phyloP scores from a whole-genome alignment of 768 basidiomycete species.

The Jaapia argillacea region DNA sequence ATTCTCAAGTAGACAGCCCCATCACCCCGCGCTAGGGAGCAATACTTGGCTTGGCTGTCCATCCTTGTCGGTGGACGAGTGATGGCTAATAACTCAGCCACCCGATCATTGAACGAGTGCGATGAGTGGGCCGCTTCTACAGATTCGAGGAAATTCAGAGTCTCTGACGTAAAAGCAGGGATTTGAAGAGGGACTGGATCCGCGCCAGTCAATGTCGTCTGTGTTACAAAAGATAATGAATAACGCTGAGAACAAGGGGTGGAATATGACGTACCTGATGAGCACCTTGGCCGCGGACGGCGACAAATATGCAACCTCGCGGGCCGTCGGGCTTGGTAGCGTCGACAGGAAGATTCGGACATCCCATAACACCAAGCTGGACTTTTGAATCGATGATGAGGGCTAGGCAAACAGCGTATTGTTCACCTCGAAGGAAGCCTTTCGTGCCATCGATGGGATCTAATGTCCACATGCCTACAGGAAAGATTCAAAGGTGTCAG shows the following conservation, averaged over 20 bases:
- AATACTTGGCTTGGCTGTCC: conserved; percentile 97
- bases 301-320: conserved; percentile 78
- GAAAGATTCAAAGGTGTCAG: neutral
- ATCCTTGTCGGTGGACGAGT: conserved; percentile 63
- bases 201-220: conserved; percentile 46
- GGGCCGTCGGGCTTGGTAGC: conserved; percentile 40
- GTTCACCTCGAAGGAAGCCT: conserved; percentile 85
- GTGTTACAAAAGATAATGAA: neutral
- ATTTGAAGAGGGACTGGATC: conserved; percentile 44
- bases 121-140: conserved; percentile 89
- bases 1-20: conserved; percentile 76
- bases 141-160: conserved; percentile 75
- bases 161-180: conserved; percentile 32
- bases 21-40: conserved; percentile 76
- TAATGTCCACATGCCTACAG: conserved; percentile 73
- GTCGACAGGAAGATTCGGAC: conserved; percentile 78
- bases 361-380: conserved; percentile 80
- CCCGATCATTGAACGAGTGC: conserved; percentile 72
- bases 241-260: neutral
- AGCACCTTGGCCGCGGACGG: conserved; percentile 80
- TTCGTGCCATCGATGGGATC: conserved; percentile 92
- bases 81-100: conserved; percentile 59
- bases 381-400: conserved; percentile 72
- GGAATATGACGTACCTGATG: conserved; percentile 40
- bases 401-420: conserved; percentile 88